Conservation (phyloP, 352 stramenopile species). For the Phytophthora ramorum region DNA sequence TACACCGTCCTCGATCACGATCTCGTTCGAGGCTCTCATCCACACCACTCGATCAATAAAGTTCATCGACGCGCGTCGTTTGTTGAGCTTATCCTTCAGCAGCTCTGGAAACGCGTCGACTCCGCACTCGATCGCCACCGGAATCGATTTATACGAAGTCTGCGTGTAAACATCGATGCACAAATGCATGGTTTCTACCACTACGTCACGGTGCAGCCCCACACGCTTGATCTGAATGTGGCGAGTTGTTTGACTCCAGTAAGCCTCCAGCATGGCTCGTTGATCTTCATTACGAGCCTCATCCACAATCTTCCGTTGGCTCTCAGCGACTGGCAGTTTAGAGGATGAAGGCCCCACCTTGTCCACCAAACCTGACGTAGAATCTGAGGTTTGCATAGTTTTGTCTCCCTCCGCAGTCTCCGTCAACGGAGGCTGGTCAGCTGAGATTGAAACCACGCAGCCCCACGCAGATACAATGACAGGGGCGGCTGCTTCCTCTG, state of each 20-base stretch:
- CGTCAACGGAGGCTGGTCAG: neutral
- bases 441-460: slow-evolving; percentile 37
- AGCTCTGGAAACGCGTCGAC: slow-evolving; percentile 24
- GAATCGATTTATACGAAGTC: slow-evolving; percentile 15
- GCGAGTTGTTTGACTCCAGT: slow-evolving; percentile 37
- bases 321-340: slow-evolving; percentile 19
- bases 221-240: slow-evolving; percentile 37
- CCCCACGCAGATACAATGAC: slow-evolving; percentile 26
- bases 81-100: slow-evolving; percentile 23
- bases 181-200: slow-evolving; percentile 48
- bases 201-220: slow-evolving; percentile 42
- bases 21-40: slow-evolving; percentile 42
- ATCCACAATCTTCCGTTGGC: slow-evolving; percentile 28
- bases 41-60: slow-evolving; percentile 39
- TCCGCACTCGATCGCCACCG: slow-evolving; percentile 26
- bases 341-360: slow-evolving; percentile 11
- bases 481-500: slow-evolving; percentile 17
- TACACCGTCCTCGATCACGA: slow-evolving; percentile 28
- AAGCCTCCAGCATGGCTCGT: slow-evolving; percentile 15
- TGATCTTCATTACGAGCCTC: slow-evolving; percentile 39
- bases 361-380: slow-evolving; percentile 12
- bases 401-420: slow-evolving; percentile 7
- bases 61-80: slow-evolving; percentile 33
- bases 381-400: slow-evolving; percentile 23
- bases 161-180: slow-evolving; percentile 41